A percentile compares a stretch with the other conserved stretches of the same genome.
Conservation (phyloP, 306 rosid genomes). For the Lotus japonicus region DNA sequence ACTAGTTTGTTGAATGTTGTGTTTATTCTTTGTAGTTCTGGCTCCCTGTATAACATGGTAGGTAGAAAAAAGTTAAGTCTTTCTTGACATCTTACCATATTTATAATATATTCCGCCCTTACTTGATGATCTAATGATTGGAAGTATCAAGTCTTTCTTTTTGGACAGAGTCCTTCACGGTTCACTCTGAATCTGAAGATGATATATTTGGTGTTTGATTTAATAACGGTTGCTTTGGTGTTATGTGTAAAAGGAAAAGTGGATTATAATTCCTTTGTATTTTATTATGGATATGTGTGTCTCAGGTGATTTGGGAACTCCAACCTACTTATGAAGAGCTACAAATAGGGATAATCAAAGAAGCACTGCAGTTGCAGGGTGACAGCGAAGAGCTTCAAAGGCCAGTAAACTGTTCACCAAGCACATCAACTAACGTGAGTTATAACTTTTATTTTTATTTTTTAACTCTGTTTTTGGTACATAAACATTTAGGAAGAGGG, state of each 20-base stretch:
- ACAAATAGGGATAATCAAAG: slow-evolving; percentile 41
- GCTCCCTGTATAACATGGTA: not conserved
- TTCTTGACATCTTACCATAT: not conserved
- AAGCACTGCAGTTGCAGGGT: slow-evolving; percentile 27
- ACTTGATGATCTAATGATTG: slow-evolving; percentile 6
- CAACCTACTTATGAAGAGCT: slow-evolving; percentile 42
- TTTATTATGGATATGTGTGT: not conserved
- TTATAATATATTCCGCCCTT: not conserved
- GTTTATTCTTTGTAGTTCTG: not conserved
- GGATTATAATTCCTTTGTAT: slow-evolving; percentile 15
- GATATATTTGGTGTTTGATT: slow-evolving; percentile 19
- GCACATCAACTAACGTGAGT: slow-evolving; percentile 34
- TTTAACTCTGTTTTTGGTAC: not conserved
- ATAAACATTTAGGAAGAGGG: not conserved
- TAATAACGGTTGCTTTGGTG: not conserved
- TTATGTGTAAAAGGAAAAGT: not conserved
- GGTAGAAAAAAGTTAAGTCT: not conserved
- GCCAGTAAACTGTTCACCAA: slow-evolving; percentile 18
- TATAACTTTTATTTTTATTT: not conserved
- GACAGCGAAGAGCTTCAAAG: slow-evolving; percentile 12
- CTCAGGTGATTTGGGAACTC: slow-evolving; percentile 44
- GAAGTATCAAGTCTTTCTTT: slow-evolving; percentile 6
- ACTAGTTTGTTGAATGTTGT: not conserved
- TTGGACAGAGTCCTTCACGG: not conserved
- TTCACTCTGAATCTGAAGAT: slow-evolving; percentile 9